Percentiles rank a stretch among this genome's conserved stretches.
These are phyloP conservation scores for Trametes polyzona DNA, from an alignment of 1,284 basidiomycete genomes.

Conservation along the genomic window DNA sequence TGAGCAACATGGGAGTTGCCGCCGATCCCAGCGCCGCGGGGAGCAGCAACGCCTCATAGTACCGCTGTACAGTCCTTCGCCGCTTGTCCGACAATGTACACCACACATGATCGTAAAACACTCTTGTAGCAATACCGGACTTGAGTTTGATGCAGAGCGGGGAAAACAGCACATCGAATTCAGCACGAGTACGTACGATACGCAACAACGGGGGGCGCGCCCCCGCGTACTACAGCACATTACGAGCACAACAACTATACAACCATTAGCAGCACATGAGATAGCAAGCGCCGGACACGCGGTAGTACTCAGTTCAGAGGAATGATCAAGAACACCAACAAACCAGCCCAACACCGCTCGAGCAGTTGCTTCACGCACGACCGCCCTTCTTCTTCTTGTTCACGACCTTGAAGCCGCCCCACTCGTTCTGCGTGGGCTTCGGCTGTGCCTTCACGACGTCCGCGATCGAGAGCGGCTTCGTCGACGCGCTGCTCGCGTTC, in stretches of 20 bases:
- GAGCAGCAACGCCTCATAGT: neutral
- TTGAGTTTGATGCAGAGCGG: constrained; percentile 10
- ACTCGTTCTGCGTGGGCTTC: constrained; percentile 73
- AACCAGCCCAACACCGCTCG: neutral
- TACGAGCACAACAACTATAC: constrained; percentile 26
- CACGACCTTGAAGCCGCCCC: constrained; percentile 88
- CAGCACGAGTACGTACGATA: constrained; percentile 18
- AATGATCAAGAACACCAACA: no score
- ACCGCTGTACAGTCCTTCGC: neutral
- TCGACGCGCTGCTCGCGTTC: constrained; percentile 41
- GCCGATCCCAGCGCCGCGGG: neutral
- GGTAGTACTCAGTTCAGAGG: no score
- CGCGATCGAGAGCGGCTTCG: constrained; percentile 73
- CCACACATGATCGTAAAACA: neutral
- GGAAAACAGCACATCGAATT: constrained; percentile 12
- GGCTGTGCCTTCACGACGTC: constrained; percentile 90
- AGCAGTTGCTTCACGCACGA: constrained; percentile 35
- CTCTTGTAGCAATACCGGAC: constrained; percentile 8
- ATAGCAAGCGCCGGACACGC: constrained; percentile 1
- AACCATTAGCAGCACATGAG: constrained; percentile 18
- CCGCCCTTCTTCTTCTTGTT: constrained; percentile 93
- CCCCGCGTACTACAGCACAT: constrained; percentile 7
- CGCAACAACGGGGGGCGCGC: constrained; percentile 15
- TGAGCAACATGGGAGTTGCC: constrained; percentile 24
- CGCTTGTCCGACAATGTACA: neutral